Conservation (phyloP, 2,329 filamentous ascomycete genomes). For the Epichloe sylvatica region DNA sequence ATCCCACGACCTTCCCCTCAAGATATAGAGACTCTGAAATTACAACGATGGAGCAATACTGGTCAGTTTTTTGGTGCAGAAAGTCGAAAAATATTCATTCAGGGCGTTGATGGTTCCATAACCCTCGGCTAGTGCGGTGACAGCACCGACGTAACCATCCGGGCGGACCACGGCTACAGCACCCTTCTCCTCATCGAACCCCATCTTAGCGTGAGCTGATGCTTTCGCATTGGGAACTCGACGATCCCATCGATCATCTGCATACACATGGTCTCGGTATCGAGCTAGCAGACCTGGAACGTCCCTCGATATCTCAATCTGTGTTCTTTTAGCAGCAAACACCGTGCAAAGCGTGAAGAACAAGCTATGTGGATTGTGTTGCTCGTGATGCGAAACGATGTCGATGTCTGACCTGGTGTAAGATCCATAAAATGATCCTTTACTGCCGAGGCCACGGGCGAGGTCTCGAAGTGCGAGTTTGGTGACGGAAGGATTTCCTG, state of each 20-base stretch:
- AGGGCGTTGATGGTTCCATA: constrained; percentile 66
- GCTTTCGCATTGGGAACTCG: constrained; percentile 55
- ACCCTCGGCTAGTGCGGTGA: constrained; percentile 60
- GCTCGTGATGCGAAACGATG: constrained; percentile 60
- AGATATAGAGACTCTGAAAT: neutral
- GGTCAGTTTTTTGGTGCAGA: constrained; percentile 44
- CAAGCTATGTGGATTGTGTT: constrained; percentile 67
- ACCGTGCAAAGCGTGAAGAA: constrained; percentile 72
- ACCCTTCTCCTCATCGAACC: constrained; percentile 56
- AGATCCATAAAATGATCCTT: constrained; percentile 56
- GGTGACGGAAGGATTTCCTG: constrained; percentile 49
- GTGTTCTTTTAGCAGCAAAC: constrained; percentile 51
- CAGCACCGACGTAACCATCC: constrained; percentile 74
- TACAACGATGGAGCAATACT: neutral
- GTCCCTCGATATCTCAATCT: constrained; percentile 59
- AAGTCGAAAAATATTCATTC: constrained; percentile 67
- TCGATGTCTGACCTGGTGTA: constrained; percentile 50
- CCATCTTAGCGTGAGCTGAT: constrained; percentile 77
- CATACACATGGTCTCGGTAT: constrained; percentile 73
- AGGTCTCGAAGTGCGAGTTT: constrained; percentile 56
- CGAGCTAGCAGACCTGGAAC: constrained; percentile 57
- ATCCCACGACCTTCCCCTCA: neutral
- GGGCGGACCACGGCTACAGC: constrained; percentile 74
- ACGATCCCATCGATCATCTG: constrained; percentile 66
- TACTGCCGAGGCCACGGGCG: constrained; percentile 46